Evolutionary conservation across 2,329 filamentous ascomycete genomes (phyloP), one percentile per base, ranked within the genome.

Genomic region (Curvularia hawaiiensis): DNA sequence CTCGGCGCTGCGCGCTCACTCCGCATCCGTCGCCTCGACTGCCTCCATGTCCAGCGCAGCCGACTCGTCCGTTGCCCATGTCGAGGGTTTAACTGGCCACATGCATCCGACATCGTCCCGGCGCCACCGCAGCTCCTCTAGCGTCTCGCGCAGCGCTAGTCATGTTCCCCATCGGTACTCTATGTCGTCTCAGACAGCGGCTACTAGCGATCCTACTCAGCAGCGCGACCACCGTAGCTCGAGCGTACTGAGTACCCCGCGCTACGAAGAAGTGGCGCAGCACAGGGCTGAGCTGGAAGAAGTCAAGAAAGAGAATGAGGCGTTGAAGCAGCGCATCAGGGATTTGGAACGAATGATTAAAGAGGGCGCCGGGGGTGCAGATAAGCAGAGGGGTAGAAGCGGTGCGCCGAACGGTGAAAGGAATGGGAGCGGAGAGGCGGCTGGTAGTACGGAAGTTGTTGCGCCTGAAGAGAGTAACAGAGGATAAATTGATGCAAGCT

Each of bases 1-100:
- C 35, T 88, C 89, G 16, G 82, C 92, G 51, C 86, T 98, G n/a
- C 90, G 93, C 57, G 84, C 86, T 24, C 85, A 86, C 70, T 85
- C 85, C 9, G 83, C 85, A 6, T 87, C 84, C 1, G 85, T 87
- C 28, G 84, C 85, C 48, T 87, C 84, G 9, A 88, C 84, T 8
- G 50, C 61, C 4, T 65, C 63, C 9, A 56, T 61, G 20, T 65
- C 63, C 2, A 62, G 80, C 58, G 74, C 76, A 35, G 79, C 81
- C 44, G 83, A 85, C 48, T 70, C 78, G 1, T 76, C 75, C 44
- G 83, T 63, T 69, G 71, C 65, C 67, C 78, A 57, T 68, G 79
- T 50, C 63, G 79, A 70, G 20, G 64, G 78, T 53, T 70, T 82
- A 52, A 76, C 78, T 22, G 80, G 80, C 39, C 75, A 83, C 8